phyloP scores from a whole-genome alignment of 352 stramenopile genomes.

The Globisporangium yorkense region DNA sequence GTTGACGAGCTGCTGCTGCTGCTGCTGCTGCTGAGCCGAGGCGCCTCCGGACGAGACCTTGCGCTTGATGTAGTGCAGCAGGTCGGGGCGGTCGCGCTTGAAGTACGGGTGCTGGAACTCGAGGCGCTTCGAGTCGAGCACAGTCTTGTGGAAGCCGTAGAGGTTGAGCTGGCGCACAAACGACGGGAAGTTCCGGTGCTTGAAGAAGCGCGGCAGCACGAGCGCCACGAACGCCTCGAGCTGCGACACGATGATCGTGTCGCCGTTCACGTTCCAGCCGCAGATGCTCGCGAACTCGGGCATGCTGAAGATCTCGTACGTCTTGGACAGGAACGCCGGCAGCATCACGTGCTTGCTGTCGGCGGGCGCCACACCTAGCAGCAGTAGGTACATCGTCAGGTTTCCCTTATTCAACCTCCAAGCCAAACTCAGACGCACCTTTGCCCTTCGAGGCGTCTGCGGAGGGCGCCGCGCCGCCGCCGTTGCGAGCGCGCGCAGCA shows the following conservation, averaged over 20 bases:
- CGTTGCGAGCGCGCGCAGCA: not conserved
- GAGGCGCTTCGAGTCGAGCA: constrained; percentile 88
- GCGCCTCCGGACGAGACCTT: constrained; percentile 65
- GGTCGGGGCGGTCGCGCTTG: constrained; percentile 75
- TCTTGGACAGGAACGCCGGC: constrained; percentile 91
- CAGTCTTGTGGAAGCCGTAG: constrained; percentile 92
- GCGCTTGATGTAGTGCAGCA: constrained; percentile 86
- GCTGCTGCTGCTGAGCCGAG: constrained; percentile 23
- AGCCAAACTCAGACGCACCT: not conserved
- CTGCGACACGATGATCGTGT: constrained; percentile 91
- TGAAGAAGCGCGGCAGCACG: constrained; percentile 88
- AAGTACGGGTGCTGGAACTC: constrained; percentile 94
- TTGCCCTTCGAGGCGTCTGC: not conserved
- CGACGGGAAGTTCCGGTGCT: constrained; percentile 92
- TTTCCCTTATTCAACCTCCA: not conserved
- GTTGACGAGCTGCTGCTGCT: constrained; percentile 36
- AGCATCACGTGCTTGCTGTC: constrained; percentile 82
- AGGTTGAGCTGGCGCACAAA: constrained; percentile 94
- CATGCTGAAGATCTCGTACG: constrained; percentile 92
- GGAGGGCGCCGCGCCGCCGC: constrained; percentile 1
- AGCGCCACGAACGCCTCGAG: constrained; percentile 76
- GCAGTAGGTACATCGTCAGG: not conserved
- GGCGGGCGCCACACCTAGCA: not conserved
- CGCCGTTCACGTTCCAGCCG: constrained; percentile 86
- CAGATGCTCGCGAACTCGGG: constrained; percentile 77